A percentile compares a stretch with the other conserved stretches of the same genome.
Evolutionary conservation across 2,329 filamentous ascomycete genomes (phyloP).

Genomic region (Microdochium trichocladiopsis): DNA sequence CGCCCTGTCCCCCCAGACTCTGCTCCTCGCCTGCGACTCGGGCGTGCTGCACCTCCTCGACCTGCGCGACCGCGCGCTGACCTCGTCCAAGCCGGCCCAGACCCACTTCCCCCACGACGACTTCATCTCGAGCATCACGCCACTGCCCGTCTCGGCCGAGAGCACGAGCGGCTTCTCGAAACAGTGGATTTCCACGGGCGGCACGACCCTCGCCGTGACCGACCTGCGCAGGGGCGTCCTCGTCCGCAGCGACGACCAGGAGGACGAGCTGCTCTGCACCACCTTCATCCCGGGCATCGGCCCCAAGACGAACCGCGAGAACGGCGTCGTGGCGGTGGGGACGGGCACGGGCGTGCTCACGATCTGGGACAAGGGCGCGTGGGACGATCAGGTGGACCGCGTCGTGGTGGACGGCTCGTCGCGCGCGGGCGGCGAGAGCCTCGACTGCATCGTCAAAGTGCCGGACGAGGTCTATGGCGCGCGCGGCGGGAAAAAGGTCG

Average conservation of each 20-base stretch:
- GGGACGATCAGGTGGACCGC: conserved; percentile 92
- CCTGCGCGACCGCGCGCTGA: conserved; percentile 56
- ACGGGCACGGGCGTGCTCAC: conserved; percentile 75
- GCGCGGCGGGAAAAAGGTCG: conserved; percentile 60
- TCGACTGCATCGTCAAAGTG: conserved; percentile 70
- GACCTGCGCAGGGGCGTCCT: conserved; percentile 83
- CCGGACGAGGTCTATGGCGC: conserved; percentile 59
- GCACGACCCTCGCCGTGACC: conserved; percentile 82
- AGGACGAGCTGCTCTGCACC: conserved; percentile 83
- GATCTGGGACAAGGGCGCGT: conserved; percentile 87
- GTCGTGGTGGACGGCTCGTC: conserved; percentile 63
- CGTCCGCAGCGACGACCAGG: conserved; percentile 87
- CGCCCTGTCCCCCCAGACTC: conserved; percentile 76
- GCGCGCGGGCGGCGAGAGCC: conserved; percentile 61
- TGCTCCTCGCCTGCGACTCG: conserved; percentile 86
- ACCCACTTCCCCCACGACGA: conserved; percentile 85
- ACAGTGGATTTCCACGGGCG: conserved; percentile 91
- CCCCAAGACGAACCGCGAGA: conserved; percentile 55
- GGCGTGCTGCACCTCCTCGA: conserved; percentile 86
- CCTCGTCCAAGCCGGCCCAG: conserved; percentile 59
- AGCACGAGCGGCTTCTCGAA: conserved; percentile 87
- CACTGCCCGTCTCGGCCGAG: conserved; percentile 70
- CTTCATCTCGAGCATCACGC: conserved; percentile 82
- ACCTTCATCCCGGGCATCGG: conserved; percentile 72
- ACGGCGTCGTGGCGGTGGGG: conserved; percentile 72